Base-by-base conservation (phyloP, 768 basidiomycete species). In the Trametes cubensis region DNA sequence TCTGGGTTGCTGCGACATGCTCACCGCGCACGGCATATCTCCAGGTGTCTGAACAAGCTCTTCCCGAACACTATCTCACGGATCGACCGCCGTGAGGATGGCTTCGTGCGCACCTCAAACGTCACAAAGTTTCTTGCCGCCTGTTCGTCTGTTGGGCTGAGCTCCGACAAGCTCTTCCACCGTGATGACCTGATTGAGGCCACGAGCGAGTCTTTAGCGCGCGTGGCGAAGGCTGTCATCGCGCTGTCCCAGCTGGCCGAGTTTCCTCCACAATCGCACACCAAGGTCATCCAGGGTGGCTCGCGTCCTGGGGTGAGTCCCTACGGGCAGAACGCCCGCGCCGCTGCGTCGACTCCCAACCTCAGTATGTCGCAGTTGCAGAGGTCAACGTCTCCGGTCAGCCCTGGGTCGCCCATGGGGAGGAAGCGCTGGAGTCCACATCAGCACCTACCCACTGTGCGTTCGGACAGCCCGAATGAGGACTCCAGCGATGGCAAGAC, bases 11-110 rank as follows among this genome's bases (percentile, higher is more conserved):
- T 23, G 34, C 26, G 28, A 18, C 25, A 23, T 23, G 26, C 50
- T 51, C 28, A 40, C 17, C 34, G 26, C 41, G 48, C 18, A 34
- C 34, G 28, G 15, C 64, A 4, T 46, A 2, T 41, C 4, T 44
- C 26, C 69, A 94, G 93, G 64, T 81, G 94, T 62, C 81, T 92
- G 79, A 92, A 92, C 75, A 90, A 88, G 72, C 84, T 92, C 50
- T 81, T 85, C 60, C 84, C 85, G 6, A 81, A 81, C 41, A 78
- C 80, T 52, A 80, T 89, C 63, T 74, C 85, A 53, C 83, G 84
- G 55, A 81, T 90, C 55, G 85, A 91, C 73, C 72, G 83, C 62
- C 82, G 85, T 21, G 86, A 88, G 73, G 86, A 88, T 68, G 85
- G 89, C 34, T 78, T 86, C 70, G 75, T 82, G 69, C 82, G 86